phyloP scores from a whole-genome alignment of 2,329 filamentous ascomycete genomes.

The Pseudofabraea citricarpa region DNA sequence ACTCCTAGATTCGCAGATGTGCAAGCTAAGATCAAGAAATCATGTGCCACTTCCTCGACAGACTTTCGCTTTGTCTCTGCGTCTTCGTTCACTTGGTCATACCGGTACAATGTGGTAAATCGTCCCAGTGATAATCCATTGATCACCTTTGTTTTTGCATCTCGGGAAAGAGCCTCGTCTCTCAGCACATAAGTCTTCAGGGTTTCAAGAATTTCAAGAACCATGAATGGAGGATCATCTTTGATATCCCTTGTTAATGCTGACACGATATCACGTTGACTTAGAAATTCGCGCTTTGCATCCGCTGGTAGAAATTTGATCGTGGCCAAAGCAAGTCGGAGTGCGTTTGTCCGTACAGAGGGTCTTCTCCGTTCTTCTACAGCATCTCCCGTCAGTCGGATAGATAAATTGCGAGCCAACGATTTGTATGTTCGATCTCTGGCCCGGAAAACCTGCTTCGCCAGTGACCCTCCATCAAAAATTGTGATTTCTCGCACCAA shows the following conservation, averaged over 20 bases:
- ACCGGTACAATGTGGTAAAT: conserved; percentile 67
- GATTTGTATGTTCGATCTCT: conserved; percentile 76
- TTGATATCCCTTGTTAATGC: conserved; percentile 72
- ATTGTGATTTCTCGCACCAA: conserved; percentile 80
- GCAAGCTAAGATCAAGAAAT: conserved; percentile 71
- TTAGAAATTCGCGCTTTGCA: conserved; percentile 77
- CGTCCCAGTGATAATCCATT: conserved; percentile 69
- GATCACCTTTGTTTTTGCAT: conserved; percentile 70
- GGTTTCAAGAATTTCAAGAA: conserved; percentile 68
- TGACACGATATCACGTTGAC: conserved; percentile 63
- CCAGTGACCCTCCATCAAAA: conserved; percentile 80
- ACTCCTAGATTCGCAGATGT: conserved; percentile 70
- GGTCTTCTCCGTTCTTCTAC: conserved; percentile 65
- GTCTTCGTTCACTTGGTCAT: conserved; percentile 46
- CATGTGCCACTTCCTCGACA: conserved; percentile 66
- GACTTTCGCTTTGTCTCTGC: conserved; percentile 36
- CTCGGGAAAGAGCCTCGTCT: conserved; percentile 68
- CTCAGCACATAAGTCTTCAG: conserved; percentile 68
- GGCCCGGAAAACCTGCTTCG: conserved; percentile 71
- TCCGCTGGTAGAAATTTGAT: conserved; percentile 73
- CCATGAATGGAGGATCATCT: conserved; percentile 70
- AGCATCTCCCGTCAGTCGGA: conserved; percentile 55
- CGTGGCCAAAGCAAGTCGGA: conserved; percentile 75
- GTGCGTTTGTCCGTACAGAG: conserved; percentile 76
- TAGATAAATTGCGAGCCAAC: conserved; percentile 73